Conservation (phyloP, 208 protist species). For the Leishmania arabica region DNA sequence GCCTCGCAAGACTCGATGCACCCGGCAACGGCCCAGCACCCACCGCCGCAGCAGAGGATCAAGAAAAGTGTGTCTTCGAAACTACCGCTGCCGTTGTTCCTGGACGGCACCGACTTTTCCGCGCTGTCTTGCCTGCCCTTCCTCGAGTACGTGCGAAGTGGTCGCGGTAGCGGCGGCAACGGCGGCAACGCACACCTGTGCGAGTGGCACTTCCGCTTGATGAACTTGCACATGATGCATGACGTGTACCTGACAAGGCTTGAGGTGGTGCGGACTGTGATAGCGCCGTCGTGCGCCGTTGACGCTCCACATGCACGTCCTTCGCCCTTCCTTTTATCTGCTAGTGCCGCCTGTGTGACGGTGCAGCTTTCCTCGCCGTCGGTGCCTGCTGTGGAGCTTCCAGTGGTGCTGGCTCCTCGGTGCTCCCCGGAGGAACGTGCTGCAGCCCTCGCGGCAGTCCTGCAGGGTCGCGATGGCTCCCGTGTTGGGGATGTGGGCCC, state of each 20-base stretch:
- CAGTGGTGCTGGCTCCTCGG: conserved; percentile 2
- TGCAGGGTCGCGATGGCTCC: neutral
- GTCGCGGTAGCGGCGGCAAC: neutral
- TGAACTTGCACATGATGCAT: conserved; percentile 14
- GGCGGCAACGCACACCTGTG: neutral
- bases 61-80: neutral
- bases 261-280: conserved; percentile 1
- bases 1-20: neutral
- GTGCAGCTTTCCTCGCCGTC: neutral
- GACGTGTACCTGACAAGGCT: conserved; percentile 18
- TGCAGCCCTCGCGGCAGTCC: neutral
- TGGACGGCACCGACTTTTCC: conserved; percentile 11
- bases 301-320: neutral
- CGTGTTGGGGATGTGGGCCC: neutral
- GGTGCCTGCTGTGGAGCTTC: conserved; percentile 7
- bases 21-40: neutral
- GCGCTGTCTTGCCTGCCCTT: conserved; percentile 11
- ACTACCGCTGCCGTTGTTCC: conserved; percentile 20
- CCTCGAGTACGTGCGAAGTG: neutral
- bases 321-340: neutral
- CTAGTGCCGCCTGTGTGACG: neutral
- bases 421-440: conserved; percentile 15
- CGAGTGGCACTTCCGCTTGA: conserved; percentile 10
- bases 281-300: neutral
- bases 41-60: neutral